Evolutionary conservation across 2,329 filamentous ascomycete species (phyloP).

Genomic region (Arthrobotrys iridis): DNA sequence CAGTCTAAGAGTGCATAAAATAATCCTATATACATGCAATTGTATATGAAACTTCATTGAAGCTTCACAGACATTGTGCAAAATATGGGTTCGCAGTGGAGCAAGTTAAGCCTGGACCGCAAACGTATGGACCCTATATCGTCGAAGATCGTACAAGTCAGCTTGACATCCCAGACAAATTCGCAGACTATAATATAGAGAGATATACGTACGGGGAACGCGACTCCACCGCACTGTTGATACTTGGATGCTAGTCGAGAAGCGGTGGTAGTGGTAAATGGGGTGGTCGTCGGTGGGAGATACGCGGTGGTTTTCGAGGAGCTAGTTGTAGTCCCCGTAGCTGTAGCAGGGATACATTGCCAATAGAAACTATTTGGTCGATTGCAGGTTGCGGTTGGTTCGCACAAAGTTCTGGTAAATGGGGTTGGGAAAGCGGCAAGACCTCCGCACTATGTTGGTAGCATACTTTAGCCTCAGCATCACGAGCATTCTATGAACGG

Average conservation of each 20-base stretch:
- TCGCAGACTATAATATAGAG: not conserved
- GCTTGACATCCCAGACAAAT: not conserved
- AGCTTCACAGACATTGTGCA: not conserved
- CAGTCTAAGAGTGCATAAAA: too few species aligned
- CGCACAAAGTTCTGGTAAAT: slow-evolving; percentile 13
- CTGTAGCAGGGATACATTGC: not conserved
- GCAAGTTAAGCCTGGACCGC: not conserved
- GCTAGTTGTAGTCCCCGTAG: not conserved
- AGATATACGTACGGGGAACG: not conserved
- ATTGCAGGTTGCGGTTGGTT: not conserved
- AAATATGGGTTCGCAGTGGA: slow-evolving; percentile 1
- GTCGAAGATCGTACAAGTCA: not conserved
- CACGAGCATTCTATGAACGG: too few species aligned
- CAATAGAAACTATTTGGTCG: slow-evolving; percentile 13
- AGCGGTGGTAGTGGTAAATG: not conserved
- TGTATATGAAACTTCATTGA: not conserved
- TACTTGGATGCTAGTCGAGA: not conserved
- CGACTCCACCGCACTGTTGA: not conserved
- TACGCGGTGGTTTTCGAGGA: not conserved
- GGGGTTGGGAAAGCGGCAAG: slow-evolving; percentile 8
- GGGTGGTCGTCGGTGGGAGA: not conserved
- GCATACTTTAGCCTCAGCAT: too few species aligned
- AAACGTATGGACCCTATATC: not conserved
- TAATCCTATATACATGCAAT: too few species aligned
- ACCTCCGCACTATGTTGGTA: slow-evolving; percentile 12